phyloP scores from a whole-genome alignment of 1,139 yeast genomes.

The Candida buenavistaensis region DNA sequence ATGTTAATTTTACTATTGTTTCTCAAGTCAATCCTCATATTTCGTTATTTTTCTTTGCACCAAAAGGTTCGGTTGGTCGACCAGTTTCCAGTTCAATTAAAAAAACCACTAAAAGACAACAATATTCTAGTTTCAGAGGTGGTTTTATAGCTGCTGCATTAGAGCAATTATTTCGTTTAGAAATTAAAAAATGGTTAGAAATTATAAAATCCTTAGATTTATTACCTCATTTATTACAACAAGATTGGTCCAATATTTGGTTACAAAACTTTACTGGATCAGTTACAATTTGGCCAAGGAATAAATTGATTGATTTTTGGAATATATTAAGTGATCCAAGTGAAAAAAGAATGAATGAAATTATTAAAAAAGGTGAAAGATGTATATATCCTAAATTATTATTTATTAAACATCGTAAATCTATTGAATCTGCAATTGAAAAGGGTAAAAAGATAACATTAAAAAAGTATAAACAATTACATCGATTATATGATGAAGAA shows the following conservation, averaged over 20 bases:
- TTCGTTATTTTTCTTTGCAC: slow-evolving; percentile 72
- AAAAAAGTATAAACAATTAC: slow-evolving; percentile 8
- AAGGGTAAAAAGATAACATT: slow-evolving; percentile 35
- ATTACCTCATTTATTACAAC: slow-evolving; percentile 67
- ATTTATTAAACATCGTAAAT: slow-evolving; percentile 63
- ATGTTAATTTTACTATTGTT: slow-evolving; percentile 73
- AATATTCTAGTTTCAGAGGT: slow-evolving; percentile 58
- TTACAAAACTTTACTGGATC: slow-evolving; percentile 74
- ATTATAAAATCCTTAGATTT: slow-evolving; percentile 65
- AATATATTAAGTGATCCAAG: slow-evolving; percentile 70
- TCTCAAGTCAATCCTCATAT: slow-evolving; percentile 86
- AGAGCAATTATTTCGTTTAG: slow-evolving; percentile 70
- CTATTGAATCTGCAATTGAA: slow-evolving; percentile 65
- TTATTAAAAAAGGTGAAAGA: slow-evolving; percentile 63
- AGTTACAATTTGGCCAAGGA: slow-evolving; percentile 75
- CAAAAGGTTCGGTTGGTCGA: slow-evolving; percentile 78
- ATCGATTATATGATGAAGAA: slow-evolving; percentile 10
- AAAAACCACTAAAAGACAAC: slow-evolving; percentile 33
- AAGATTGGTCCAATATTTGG: slow-evolving; percentile 81
- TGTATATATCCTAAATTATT: slow-evolving; percentile 67
- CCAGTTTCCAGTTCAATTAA: slow-evolving; percentile 64
- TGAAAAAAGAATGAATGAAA: slow-evolving; percentile 52
- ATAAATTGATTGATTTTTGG: slow-evolving; percentile 57
- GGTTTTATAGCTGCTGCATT: slow-evolving; percentile 75
- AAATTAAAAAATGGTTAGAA: slow-evolving; percentile 73